These are phyloP conservation scores for Schizonepeta tenuifolia DNA, from an alignment of 257 asterid genomes.

Conservation along the genomic window DNA sequence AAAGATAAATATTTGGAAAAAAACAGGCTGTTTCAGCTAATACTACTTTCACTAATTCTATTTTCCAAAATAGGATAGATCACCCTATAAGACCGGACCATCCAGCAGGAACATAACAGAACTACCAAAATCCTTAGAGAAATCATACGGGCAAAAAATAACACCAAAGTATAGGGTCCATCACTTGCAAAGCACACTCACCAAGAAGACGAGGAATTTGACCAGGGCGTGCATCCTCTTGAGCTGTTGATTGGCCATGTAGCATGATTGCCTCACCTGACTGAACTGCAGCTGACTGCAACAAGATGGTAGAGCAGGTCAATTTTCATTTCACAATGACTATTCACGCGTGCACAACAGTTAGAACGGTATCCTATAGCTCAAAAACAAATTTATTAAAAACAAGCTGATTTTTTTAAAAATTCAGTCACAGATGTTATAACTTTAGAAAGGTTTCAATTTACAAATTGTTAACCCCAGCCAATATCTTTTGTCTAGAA, in stretches of 20 bases:
- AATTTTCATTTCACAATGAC: constrained; percentile 14
- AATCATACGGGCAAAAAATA: too few species aligned
- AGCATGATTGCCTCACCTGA: constrained; percentile 79
- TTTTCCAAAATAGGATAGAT: background rate
- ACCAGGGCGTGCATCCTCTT: constrained; percentile 65
- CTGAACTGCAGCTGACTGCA: constrained; percentile 81
- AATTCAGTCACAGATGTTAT: background rate
- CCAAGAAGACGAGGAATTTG: constrained; percentile 98
- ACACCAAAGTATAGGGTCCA: background rate
- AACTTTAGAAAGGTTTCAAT: background rate
- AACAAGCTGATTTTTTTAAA: constrained; percentile 3
- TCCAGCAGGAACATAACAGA: background rate
- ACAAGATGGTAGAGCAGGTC: constrained; percentile 28
- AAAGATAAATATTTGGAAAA: constrained; percentile 9
- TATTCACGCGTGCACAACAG: background rate
- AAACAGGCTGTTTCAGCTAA: constrained; percentile 17
- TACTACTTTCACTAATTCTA: constrained; percentile 1
- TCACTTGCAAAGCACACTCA: constrained; percentile 41
- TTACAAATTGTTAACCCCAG: background rate
- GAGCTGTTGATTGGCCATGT: constrained; percentile 74
- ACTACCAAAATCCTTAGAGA: constrained; percentile 2
- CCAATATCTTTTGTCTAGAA: constrained; percentile 16
- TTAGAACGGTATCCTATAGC: background rate
- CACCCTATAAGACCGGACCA: background rate
- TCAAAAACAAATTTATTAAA: background rate